Percentiles rank a stretch among this genome's conserved stretches.
Evolutionary conservation across 495 filamentous ascomycete genomes (phyloP).

Genomic region (Daldinia decipiens): DNA sequence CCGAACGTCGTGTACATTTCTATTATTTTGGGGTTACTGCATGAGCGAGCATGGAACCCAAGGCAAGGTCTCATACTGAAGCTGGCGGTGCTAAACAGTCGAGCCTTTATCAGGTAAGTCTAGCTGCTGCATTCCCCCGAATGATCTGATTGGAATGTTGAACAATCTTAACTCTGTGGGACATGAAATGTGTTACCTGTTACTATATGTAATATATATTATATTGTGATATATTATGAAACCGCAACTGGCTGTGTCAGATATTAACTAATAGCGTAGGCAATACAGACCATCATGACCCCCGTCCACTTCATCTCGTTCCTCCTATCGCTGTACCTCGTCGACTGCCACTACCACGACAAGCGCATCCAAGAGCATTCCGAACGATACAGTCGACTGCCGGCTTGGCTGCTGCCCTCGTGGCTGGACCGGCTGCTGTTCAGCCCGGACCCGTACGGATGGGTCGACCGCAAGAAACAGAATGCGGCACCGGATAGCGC

Average conservation of each 20-base stretch:
- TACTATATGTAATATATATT: no score
- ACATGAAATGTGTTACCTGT: background rate
- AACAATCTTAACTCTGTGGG: background rate
- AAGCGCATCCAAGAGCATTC: conserved; percentile 53
- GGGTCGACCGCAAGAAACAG: conserved; percentile 36
- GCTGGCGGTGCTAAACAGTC: conserved; percentile 37
- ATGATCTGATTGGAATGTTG: background rate
- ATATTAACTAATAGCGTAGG: conserved; percentile 16
- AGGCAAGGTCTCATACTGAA: conserved; percentile 24
- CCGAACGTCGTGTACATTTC: background rate
- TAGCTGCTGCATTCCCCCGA: background rate
- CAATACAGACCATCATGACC: conserved; percentile 55
- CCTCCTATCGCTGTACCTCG: conserved; percentile 60
- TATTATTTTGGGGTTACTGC: background rate
- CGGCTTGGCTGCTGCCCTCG: conserved; percentile 47
- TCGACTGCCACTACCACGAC: conserved; percentile 58
- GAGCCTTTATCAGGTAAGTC: conserved; percentile 50
- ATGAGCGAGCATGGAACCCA: conserved; percentile 37
- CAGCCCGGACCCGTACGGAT: conserved; percentile 47
- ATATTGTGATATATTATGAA: background rate
- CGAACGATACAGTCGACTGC: conserved; percentile 45
- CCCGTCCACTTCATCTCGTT: conserved; percentile 63
- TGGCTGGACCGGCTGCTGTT: conserved; percentile 56
- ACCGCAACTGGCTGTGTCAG: background rate
- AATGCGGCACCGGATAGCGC: background rate